phyloP scores from a whole-genome alignment of 192 early-diverging fungal species.

The Podila horticola region DNA sequence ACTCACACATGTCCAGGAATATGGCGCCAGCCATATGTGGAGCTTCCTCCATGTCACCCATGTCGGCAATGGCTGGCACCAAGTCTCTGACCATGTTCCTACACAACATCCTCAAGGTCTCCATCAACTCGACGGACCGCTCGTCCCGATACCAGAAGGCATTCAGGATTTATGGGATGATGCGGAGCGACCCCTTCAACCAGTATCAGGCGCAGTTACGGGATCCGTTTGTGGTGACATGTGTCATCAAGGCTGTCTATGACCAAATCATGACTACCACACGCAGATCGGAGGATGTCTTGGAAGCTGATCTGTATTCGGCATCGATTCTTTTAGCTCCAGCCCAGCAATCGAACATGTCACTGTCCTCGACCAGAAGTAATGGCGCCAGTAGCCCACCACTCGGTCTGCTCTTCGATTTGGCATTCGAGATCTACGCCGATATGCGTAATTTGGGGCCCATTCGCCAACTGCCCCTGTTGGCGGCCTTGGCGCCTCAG shows the following conservation, averaged over 20 bases:
- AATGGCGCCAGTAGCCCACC: not conserved
- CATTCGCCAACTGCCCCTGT: slow-evolving; percentile 18
- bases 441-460: slow-evolving; percentile 33
- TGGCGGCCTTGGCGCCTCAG: slow-evolving; percentile 3
- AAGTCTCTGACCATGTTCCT: slow-evolving; percentile 22
- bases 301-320: too few relatives aligned
- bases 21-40: not conserved
- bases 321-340: too few relatives aligned
- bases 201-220: slow-evolving; percentile 20
- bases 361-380: not conserved
- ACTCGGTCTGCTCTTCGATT: slow-evolving; percentile 22
- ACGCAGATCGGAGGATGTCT: too few relatives aligned
- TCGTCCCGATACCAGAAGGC: slow-evolving; percentile 35
- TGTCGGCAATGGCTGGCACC: slow-evolving; percentile 7
- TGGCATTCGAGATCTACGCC: slow-evolving; percentile 38
- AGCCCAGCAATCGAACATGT: too few relatives aligned
- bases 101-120: slow-evolving; percentile 30
- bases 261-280: slow-evolving; percentile 9
- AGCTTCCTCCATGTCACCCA: not conserved
- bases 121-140: slow-evolving; percentile 29
- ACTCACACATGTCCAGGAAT: not conserved
- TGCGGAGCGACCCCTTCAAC: slow-evolving; percentile 22
- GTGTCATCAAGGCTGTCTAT: slow-evolving; percentile 36
- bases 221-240: slow-evolving; percentile 42
- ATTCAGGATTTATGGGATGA: slow-evolving; percentile 19